Percentiles rank a stretch among this genome's conserved stretches.
phyloP scores from a whole-genome alignment of 495 filamentous ascomycete species.

The Acidiella bohemica region DNA sequence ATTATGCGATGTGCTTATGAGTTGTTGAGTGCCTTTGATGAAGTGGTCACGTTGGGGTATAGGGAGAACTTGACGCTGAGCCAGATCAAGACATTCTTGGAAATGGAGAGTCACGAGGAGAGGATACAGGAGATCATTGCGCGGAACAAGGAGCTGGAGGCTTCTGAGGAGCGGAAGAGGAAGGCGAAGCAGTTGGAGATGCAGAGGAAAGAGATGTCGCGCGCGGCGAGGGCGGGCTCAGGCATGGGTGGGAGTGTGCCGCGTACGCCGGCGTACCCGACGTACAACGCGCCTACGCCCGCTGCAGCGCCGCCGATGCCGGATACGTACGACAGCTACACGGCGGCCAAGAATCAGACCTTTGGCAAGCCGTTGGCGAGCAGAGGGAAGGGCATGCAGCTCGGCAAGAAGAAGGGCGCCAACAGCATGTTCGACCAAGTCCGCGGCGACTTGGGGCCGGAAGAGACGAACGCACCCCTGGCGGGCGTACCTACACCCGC shows the following conservation, averaged over 20 bases:
- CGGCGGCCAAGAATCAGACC: conserved; percentile 85
- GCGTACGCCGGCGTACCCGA: conserved; percentile 68
- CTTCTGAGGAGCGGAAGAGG: conserved; percentile 90
- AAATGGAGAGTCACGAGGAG: conserved; percentile 99
- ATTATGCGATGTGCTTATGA: conserved; percentile 91
- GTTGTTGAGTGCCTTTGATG: conserved; percentile 88
- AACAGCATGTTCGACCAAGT: conserved; percentile 94
- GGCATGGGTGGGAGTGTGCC: conserved; percentile 36
- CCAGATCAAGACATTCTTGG: conserved; percentile 96
- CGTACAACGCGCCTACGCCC: conserved; percentile 52
- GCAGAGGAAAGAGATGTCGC: conserved; percentile 83
- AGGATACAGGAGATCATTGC: conserved; percentile 55
- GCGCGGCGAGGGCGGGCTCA: conserved; percentile 34
- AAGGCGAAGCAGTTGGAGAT: conserved; percentile 97
- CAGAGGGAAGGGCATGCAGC: conserved; percentile 94
- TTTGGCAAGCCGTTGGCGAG: conserved; percentile 41
- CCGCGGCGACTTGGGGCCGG: conserved; percentile 71
- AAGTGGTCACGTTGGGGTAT: conserved; percentile 88
- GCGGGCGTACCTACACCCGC: conserved; percentile 50
- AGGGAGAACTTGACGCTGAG: conserved; percentile 85
- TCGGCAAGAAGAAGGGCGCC: conserved; percentile 94
- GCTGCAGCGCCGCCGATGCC: conserved; percentile 56
- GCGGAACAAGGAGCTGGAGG: conserved; percentile 96
- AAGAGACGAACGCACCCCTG: conserved; percentile 66
- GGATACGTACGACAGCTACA: conserved; percentile 82